Base-by-base conservation (phyloP, 1,284 basidiomycete species). In the Cutaneotrichosporon arboriforme region DNA sequence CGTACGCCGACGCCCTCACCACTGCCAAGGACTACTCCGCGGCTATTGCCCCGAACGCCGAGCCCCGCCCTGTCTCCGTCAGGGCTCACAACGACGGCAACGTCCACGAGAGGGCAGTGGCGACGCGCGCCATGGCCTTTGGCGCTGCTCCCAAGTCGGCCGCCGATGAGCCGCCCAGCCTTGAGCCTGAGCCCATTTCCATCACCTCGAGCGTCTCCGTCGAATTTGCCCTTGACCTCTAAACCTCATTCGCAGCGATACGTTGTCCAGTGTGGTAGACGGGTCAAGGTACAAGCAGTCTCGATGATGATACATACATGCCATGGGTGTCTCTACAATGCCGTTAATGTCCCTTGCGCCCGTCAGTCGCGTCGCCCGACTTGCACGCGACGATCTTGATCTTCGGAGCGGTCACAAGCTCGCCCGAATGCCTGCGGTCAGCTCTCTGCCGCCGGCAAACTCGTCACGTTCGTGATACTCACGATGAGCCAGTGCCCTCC, bases 311-410 rank as follows among this genome's bases (percentile, higher is more conserved):
- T 53, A 53, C 46, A 47, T 53, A 53, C 41, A 53, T 53, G 47
- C 46, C 18, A 53, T 37, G 33, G 42, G n/a, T 45, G 33, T 45
- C 31, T 36, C 31, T 47, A 44, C n/a, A 34, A 39, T 51, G 37
- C 35, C 43, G n/a, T 47, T 40, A 55, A 44, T 52, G 51, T 17
- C 56, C 59, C 54, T 69, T 70, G 52, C 68, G 64, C n/a, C 61
- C 66, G 34, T 74, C 72, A 62, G 88, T 88, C 49, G 88, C 85
- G 60, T 91, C 89, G 23, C 87, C 88, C 65, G 87, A 88, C 81
- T 94, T 96, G 79, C 91, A 94, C 4, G 92, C 91, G 61, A 96
- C 90, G 55, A 96, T 96, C 79, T 94, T 94, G 75, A 93, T 88
- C 73, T 87, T 85, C 39, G 80, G 80, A 2, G 87, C 84, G 12